Base-by-base conservation (phyloP, 2,329 filamentous ascomycete genomes). In the Xylariaceae sp. region DNA sequence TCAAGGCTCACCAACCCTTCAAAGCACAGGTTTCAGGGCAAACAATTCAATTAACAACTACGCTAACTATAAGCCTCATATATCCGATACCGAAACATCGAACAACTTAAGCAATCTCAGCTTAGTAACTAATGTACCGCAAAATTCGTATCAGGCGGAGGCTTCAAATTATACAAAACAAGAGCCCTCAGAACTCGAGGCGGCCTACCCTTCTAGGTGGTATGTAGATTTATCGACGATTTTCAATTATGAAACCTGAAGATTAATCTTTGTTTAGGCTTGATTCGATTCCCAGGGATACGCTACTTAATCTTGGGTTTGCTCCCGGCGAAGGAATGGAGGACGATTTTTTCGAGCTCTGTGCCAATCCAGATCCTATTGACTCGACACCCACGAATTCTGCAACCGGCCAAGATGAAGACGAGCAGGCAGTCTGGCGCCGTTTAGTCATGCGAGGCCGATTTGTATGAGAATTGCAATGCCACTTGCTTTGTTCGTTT, bases 371-470 rank as follows among this genome's bases (percentile, higher is more conserved):
- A 10, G 68, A 71, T 29, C 68, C 68, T 13, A 59, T 70, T 11
- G 64, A 70, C 6, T 62, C 59, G 27, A 63, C 64, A 1, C 62
- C 51, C 13, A 50, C 63, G 6, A 58, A 62, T 15, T 55, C 59
- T 2, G 59, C 64, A 9, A 55, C 42, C 37, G 60, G 66, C 23
- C 66, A 70, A 37, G 59, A 65, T 46, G 68, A 71, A 45, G 68
- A 71, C 26, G 67, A 71, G 57, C 67, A 71, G 43, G 66, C 63
- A 13, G 60, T 71, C 10, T 71, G 68, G 68, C 67, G 67, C 23
- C 65, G 68, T 35, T 55, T 71, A 39, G 67, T 71, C 18, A 67
- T 70, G 68, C 61, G 62, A 24, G 68, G 68, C 7, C 63, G 68
- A 24, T 70, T 70, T 32, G 45, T 68, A 42, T 70, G 54, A 61